phyloP scores from a whole-genome alignment of 208 protist genomes.

The Crithidia brevicula region DNA sequence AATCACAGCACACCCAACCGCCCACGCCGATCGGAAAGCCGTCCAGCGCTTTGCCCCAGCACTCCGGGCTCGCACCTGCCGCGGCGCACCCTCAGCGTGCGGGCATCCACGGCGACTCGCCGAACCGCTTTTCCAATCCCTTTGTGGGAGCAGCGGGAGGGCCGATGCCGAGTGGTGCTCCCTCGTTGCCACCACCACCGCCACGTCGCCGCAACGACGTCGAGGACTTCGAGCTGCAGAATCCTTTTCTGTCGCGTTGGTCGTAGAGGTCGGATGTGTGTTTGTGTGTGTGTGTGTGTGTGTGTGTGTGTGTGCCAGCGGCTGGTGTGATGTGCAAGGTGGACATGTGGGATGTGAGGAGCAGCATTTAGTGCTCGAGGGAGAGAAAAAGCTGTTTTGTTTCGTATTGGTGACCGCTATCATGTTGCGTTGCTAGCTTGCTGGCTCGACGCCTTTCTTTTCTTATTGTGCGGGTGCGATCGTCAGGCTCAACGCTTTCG shows the following conservation, averaged over 20 bases:
- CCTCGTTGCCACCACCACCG: constrained; percentile 4
- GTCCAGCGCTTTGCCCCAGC: neutral
- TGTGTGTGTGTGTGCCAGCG: too few relatives aligned
- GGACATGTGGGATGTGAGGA: too few relatives aligned
- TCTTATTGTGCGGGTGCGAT: too few relatives aligned
- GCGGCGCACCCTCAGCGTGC: neutral
- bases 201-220: constrained; percentile 22
- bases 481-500: too few relatives aligned
- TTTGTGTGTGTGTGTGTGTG: too few relatives aligned
- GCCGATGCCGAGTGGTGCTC: neutral
- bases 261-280: constrained; percentile 13
- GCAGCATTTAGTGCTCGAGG: too few relatives aligned
- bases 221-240: constrained; percentile 58
- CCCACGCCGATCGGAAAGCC: constrained; percentile 10
- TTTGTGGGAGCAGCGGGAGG: neutral
- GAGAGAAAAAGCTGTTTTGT: too few relatives aligned
- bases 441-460: too few relatives aligned
- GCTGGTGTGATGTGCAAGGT: too few relatives aligned
- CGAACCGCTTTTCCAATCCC: neutral
- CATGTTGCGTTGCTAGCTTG: too few relatives aligned
- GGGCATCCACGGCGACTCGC: neutral
- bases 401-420: too few relatives aligned
- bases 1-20: constrained; percentile 11
- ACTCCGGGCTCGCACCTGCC: neutral
- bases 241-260: constrained; percentile 81